Evolutionary conservation across 495 filamentous ascomycete species (phyloP).

Genomic region (Penicillium coprophilum): DNA sequence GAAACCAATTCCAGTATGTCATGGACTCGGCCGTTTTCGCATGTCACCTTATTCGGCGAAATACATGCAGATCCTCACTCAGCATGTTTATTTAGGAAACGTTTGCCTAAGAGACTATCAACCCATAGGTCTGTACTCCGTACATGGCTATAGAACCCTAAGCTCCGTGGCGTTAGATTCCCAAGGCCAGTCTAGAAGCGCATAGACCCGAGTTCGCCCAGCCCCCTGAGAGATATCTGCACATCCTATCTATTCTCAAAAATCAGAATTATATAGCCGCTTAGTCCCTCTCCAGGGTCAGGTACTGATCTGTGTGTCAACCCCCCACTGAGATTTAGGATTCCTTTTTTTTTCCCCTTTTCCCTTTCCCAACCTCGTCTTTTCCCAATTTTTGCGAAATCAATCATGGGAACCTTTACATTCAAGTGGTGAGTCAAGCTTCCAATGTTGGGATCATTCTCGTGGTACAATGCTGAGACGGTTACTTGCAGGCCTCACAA

Average conservation of each 20-base stretch:
- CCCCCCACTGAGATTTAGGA: slow-evolving; percentile 11
- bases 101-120: too few relatives aligned
- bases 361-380: not conserved
- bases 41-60: not conserved
- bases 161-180: not conserved
- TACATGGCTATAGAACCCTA: not conserved
- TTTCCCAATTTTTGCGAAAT: not conserved
- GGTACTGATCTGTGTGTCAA: slow-evolving; percentile 26
- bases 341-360: not conserved
- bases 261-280: not conserved
- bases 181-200: slow-evolving; percentile 3
- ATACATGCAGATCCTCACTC: too few relatives aligned
- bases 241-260: too few relatives aligned
- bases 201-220: not conserved
- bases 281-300: slow-evolving; percentile 4
- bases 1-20: not conserved
- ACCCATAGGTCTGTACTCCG: too few relatives aligned
- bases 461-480: slow-evolving; percentile 34
- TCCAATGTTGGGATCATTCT: slow-evolving; percentile 10
- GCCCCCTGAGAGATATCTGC: not conserved
- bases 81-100: too few relatives aligned
- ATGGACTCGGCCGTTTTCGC: not conserved
- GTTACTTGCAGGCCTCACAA: slow-evolving; percentile 62
- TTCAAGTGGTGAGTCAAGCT: slow-evolving; percentile 44
- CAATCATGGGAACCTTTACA: slow-evolving; percentile 42